Evolutionary conservation across 1,139 yeast species (phyloP), one percentile per base, ranked within the genome.

Genomic region (Zygoascus meyerae): DNA sequence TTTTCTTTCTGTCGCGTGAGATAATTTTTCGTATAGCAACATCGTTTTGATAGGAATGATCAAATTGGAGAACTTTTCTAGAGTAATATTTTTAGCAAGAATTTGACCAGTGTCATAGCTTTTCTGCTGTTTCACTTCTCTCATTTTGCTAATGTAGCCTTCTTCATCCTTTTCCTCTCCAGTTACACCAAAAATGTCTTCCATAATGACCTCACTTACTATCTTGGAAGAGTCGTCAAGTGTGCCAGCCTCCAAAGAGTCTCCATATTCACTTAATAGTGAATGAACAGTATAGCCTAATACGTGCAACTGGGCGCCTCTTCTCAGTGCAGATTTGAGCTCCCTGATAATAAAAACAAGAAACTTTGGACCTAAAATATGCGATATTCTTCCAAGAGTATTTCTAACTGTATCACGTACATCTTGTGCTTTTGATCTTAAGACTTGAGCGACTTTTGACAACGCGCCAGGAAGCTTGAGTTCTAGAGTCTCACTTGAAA

Each of bases 131-230:
- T 86, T 89, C 36, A 92, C 94, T 70, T 92, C 98, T 58, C 85
- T 86, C 82, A 89, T 86, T 52, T 82, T 82, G 44, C 87, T 82
- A 45, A 78, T 79, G 60, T 92, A 92, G 26, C 90, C 96, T 53
- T 89, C 97, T 12, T 94, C 90, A 56, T 92, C 98, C 63, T 94
- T 92, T 61, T 92, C 98, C 60, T 83, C 83, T 34, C 97, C 95
- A 7, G 95, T 87, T 5, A 84, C 78, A 14, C 98, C 99, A 66
- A 92, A 90, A 2, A 81, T 77, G 60, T 92, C 97, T 61, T 89
- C 95, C 95, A 92, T 90, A 32, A 90, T 75, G 32, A 89, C 72
- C 26, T 78, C 81, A 52, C 83, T 81, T 14, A 90, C 68, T 45
- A 84, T 57, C 2, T 68, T 69, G 6, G 82, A 77, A 17, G 84